Percentiles rank a stretch among this genome's conserved stretches.
phyloP scores from a whole-genome alignment of 176 grass and related monocot genomes.

The sorghum (Sorghum bicolor) region DNA sequence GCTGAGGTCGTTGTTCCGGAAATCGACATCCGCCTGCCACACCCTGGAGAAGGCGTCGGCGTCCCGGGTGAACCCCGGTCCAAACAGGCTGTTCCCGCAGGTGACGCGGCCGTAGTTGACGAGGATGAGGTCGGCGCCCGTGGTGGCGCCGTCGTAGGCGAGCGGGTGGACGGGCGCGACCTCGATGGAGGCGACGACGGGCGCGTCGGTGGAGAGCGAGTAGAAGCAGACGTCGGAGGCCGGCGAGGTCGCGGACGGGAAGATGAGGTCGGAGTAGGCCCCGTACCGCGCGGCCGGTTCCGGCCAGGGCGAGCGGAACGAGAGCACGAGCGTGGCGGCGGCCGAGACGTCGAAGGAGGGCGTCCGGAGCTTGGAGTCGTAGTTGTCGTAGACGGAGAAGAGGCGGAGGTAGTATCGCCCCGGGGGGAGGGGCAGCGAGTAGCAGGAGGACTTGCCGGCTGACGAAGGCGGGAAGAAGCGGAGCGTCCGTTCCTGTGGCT shows the following conservation, averaged over 20 bases:
- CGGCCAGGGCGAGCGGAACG: slow-evolving; percentile 90
- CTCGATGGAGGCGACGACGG: slow-evolving; percentile 82
- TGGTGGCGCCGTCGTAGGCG: slow-evolving; percentile 81
- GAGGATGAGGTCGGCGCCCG: slow-evolving; percentile 61
- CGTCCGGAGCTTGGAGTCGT: slow-evolving; percentile 79
- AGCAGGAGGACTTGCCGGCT: slow-evolving; percentile 85
- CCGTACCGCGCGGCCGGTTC: slow-evolving; percentile 80
- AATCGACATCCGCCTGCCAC: slow-evolving; percentile 80
- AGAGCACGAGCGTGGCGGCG: slow-evolving; percentile 84
- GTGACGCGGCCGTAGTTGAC: slow-evolving; percentile 96
- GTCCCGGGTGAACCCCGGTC: slow-evolving; percentile 82
- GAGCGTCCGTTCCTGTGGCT: slow-evolving; percentile 82
- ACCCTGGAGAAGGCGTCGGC: slow-evolving; percentile 76
- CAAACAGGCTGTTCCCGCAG: slow-evolving; percentile 60
- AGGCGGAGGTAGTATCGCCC: slow-evolving; percentile 94
- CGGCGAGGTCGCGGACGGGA: slow-evolving; percentile 41
- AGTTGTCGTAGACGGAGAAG: slow-evolving; percentile 99
- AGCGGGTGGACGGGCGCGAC: slow-evolving; percentile 68
- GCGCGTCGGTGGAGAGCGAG: slow-evolving; percentile 87
- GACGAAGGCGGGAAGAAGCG: slow-evolving; percentile 93
- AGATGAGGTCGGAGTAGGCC: slow-evolving; percentile 93
- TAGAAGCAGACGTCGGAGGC: slow-evolving; percentile 93
- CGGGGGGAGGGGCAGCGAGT: slow-evolving; percentile 64
- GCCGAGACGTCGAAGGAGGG: slow-evolving; percentile 94
- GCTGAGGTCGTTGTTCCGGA: slow-evolving; percentile 45